phyloP scores from a whole-genome alignment of 2,329 filamentous ascomycete species.

The Eurotiales sp. region DNA sequence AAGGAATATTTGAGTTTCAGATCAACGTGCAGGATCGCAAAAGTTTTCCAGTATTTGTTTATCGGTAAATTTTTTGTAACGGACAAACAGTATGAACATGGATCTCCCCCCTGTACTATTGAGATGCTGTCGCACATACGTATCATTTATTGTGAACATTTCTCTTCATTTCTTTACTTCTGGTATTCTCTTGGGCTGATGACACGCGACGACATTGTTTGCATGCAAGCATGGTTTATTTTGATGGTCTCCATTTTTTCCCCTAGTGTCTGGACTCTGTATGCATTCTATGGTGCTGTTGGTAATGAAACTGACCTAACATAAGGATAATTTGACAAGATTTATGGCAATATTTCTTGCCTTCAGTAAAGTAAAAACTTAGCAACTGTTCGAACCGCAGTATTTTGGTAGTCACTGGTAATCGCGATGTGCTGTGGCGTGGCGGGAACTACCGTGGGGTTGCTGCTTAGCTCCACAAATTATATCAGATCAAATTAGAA shows the following conservation, averaged over 20 bases:
- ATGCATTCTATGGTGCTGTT: neutral
- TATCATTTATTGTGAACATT: neutral
- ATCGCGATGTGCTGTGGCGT: no score
- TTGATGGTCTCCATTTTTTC: no score
- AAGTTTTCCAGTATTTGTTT: constrained; percentile 43
- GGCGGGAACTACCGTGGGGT: constrained; percentile 4
- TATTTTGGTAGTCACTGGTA: no score
- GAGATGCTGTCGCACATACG: neutral
- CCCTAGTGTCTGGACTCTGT: no score
- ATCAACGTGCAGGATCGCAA: constrained; percentile 47
- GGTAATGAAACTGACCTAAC: neutral
- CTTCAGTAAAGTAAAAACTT: no score
- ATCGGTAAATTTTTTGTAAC: constrained; percentile 28
- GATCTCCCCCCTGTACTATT: neutral
- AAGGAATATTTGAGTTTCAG: constrained; percentile 47
- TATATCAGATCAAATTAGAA: constrained; percentile 3
- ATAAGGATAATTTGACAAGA: neutral
- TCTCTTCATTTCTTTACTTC: neutral
- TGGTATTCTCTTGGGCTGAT: neutral
- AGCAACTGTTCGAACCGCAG: no score
- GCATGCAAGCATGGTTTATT: neutral
- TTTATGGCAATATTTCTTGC: neutral
- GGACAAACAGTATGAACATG: no score
- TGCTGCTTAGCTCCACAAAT: constrained; percentile 6
- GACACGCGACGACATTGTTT: neutral